Evolutionary conservation across 2,329 filamentous ascomycete genomes (phyloP), one percentile per base, ranked within the genome.

Genomic region (Dactylellina parvicollis): DNA sequence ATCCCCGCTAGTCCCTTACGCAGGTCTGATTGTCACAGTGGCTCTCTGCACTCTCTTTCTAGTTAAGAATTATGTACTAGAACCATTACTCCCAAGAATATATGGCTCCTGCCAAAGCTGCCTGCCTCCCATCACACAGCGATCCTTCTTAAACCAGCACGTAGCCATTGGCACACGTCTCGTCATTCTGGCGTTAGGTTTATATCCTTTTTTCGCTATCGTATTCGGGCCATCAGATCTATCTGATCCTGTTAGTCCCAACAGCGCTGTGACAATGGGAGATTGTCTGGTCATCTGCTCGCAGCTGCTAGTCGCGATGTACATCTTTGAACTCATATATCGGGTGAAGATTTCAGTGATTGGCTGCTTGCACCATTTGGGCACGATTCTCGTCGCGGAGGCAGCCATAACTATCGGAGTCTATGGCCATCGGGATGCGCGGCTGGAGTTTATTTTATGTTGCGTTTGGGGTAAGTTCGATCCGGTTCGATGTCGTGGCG

Each of bases 381-480:
- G 55, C n/a, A 70, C 65, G 7, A 44, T 70, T 10, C 26, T 70
- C 24, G 56, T 70, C 2, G 55, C 22, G 1, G 54, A 70, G 28
- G 38, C 46, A 7, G 56, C 55, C 0, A 56, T 70, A 3, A 47
- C 65, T n/a, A 60, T 70, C n/a, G 49, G 65, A 56, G 38, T 70
- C 4, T 55, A 61, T 34, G 65, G 65, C 16, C 65, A 70, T 62
- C 38, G 40, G 26, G 46, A 69, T 36, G 54, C 54, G 4, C 16
- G 38, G 24, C 24, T 52, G 18, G 64, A 69, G 30, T 69, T 69
- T 60, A 50, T 70, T 12, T 24, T 61, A 8, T 61, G 65, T 20
- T 70, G 65, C 20, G 65, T 70, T 14, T 70, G 55, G 65, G 62
- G 62, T 67, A 54, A 59, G 52, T 64, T 44, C 9, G 24, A 28